phyloP scores from a whole-genome alignment of 192 early-diverging fungal genomes.

The Entomortierella parvispora region DNA sequence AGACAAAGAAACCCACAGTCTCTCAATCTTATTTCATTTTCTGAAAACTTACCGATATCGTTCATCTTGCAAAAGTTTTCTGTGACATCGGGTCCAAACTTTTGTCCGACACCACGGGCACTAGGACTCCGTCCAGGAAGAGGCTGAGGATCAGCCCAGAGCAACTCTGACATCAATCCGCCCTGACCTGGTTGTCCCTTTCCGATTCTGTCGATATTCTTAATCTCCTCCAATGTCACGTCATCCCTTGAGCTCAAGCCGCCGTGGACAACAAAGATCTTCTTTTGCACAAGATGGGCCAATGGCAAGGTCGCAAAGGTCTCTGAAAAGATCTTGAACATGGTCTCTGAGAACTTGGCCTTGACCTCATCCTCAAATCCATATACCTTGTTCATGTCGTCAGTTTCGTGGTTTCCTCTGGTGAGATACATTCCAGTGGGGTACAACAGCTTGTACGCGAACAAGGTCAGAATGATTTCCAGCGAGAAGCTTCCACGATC shows the following conservation, averaged over 20 bases:
- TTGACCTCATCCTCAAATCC: constrained; percentile 99
- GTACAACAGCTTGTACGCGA: constrained; percentile 91
- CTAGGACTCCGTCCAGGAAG: constrained; percentile 83
- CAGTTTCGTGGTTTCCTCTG: constrained; percentile 98
- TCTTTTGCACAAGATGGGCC: constrained; percentile 89
- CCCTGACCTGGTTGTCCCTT: constrained; percentile 76
- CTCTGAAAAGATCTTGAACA: constrained; percentile 96
- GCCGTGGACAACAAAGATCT: constrained; percentile 97
- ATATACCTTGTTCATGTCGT: constrained; percentile 99
- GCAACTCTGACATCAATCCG: constrained; percentile 91
- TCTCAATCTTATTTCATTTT: neutral
- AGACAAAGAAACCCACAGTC: neutral
- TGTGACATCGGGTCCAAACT: constrained; percentile 99
- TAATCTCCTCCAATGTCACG: constrained; percentile 92
- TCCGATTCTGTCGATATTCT: constrained; percentile 84
- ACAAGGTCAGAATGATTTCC: constrained; percentile 93
- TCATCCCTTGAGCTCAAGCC: constrained; percentile 92
- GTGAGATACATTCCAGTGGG: constrained; percentile 87
- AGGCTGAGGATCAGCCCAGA: constrained; percentile 98
- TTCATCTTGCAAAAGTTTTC: constrained; percentile 89
- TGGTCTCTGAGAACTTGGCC: constrained; percentile 90
- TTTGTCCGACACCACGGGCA: constrained; percentile 94
- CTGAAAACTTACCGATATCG: constrained; percentile 62
- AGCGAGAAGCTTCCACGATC: constrained; percentile 98
- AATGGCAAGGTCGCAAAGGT: constrained; percentile 95